These are phyloP conservation scores for Tetrapisispora pingtungensis DNA, from an alignment of 805 yeast species.

Conservation along the genomic window DNA sequence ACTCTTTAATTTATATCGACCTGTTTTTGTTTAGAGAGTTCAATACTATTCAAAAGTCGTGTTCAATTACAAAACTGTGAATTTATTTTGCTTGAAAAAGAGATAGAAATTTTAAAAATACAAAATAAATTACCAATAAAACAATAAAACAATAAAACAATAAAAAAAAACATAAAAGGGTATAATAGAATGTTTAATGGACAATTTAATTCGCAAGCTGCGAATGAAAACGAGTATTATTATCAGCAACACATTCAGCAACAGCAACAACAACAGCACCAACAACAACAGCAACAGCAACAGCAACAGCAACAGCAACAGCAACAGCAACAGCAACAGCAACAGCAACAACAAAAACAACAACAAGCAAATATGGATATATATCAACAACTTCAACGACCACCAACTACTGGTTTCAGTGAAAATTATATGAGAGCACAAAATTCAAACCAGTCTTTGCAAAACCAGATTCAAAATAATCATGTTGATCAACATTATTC, in stretches of 20 bases:
- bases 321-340: conserved; percentile 5
- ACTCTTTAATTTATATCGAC: no score
- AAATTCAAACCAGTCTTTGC: conserved; percentile 32
- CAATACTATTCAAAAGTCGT: no score
- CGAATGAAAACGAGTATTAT: conserved; percentile 1
- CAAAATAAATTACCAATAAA: no score
- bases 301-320: conserved; percentile 6
- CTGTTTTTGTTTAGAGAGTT: no score
- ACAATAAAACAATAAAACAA: no score
- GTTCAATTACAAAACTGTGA: no score
- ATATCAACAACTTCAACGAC: conserved; percentile 20
- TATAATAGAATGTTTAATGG: conserved; percentile 1
- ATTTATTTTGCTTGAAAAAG: no score
- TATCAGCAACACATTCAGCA: conserved; percentile 1
- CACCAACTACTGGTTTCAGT: conserved; percentile 31
- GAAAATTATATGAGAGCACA: conserved; percentile 30
- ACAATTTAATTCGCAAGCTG: conserved; percentile 1
- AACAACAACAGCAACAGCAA: conserved; percentile 5
- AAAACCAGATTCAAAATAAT: conserved; percentile 18
- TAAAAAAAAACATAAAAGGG: no score
- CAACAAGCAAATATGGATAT: conserved; percentile 4
- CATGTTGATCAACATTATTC: conserved; percentile 2
- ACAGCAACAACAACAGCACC: conserved; percentile 3
- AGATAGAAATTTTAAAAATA: no score
- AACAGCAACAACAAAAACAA: conserved; percentile 5